phyloP scores from a whole-genome alignment of 1,139 yeast species.

The Hyphopichia khmerensis region DNA sequence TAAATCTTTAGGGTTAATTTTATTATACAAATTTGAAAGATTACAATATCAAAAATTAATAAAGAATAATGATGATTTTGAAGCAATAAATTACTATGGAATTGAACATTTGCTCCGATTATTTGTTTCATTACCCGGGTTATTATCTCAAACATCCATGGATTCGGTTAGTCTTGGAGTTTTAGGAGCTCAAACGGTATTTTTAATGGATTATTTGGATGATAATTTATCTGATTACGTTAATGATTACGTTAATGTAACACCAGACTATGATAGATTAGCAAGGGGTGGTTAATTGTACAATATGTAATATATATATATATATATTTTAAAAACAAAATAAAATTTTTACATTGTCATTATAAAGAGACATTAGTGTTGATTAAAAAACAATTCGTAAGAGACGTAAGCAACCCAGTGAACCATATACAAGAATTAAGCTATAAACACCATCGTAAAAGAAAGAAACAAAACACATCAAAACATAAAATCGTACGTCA shows the following conservation, averaged over 20 bases:
- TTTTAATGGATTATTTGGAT: constrained; percentile 53
- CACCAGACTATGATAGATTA: constrained; percentile 59
- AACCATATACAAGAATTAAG: too few relatives aligned
- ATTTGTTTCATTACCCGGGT: constrained; percentile 75
- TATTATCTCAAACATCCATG: constrained; percentile 77
- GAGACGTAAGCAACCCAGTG: too few relatives aligned
- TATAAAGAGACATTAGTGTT: too few relatives aligned
- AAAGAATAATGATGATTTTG: constrained; percentile 29
- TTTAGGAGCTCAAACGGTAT: constrained; percentile 41
- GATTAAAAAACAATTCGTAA: too few relatives aligned
- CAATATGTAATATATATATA: too few relatives aligned
- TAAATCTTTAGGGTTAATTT: constrained; percentile 64
- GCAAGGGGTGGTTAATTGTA: constrained; percentile 17
- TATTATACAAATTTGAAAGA: constrained; percentile 82
- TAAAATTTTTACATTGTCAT: too few relatives aligned
- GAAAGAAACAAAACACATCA: neutral
- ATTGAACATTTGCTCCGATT: constrained; percentile 74
- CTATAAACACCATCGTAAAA: too few relatives aligned
- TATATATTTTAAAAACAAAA: too few relatives aligned
- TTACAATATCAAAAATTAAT: constrained; percentile 67
- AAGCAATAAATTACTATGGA: constrained; percentile 58
- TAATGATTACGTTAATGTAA: constrained; percentile 52
- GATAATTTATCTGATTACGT: constrained; percentile 46
- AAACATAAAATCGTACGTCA: neutral
- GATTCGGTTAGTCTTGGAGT: constrained; percentile 70